Evolutionary conservation across 768 basidiomycete genomes (phyloP).

Genomic region (Kwoniella pini): DNA sequence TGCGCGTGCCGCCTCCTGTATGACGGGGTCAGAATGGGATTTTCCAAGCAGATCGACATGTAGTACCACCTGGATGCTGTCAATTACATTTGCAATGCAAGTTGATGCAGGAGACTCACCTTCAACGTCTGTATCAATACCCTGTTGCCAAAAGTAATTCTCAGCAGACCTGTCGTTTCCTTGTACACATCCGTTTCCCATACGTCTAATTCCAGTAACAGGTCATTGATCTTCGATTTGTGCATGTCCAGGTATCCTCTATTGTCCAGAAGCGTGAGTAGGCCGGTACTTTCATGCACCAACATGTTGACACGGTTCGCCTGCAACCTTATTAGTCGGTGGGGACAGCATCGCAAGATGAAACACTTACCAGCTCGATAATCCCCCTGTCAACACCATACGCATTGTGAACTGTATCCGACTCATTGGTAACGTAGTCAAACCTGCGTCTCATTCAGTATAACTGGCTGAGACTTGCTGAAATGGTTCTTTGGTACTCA

Average conservation of each 20-base stretch:
- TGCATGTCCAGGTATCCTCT: slow-evolving; percentile 1
- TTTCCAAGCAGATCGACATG: slow-evolving; percentile 19
- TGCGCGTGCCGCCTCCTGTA: slow-evolving; percentile 14
- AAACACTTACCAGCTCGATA: slow-evolving; percentile 21
- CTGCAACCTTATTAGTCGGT: slow-evolving; percentile 1
- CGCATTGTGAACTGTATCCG: slow-evolving; percentile 16
- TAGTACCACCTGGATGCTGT: slow-evolving; percentile 7
- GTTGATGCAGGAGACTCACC: too few relatives aligned
- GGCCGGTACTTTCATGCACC: slow-evolving; percentile 9
- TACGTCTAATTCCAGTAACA: slow-evolving; percentile 15
- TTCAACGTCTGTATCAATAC: slow-evolving; percentile 1
- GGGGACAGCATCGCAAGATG: not conserved
- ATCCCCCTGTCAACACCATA: slow-evolving; percentile 23
- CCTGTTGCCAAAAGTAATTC: not conserved
- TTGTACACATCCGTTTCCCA: slow-evolving; percentile 9
- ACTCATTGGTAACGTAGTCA: slow-evolving; percentile 8
- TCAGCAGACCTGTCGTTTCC: not conserved
- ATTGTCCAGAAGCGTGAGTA: slow-evolving; percentile 4
- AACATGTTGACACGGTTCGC: slow-evolving; percentile 24
- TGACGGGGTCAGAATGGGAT: slow-evolving; percentile 9
- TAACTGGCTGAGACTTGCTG: too few relatives aligned
- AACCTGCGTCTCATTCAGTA: slow-evolving; percentile 1
- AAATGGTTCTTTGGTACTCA: not conserved
- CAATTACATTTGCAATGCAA: not conserved
- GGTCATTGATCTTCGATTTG: slow-evolving; percentile 7